Conservation (phyloP, 2,329 filamentous ascomycete species). For the Fusarium neocosmosporiellum region DNA sequence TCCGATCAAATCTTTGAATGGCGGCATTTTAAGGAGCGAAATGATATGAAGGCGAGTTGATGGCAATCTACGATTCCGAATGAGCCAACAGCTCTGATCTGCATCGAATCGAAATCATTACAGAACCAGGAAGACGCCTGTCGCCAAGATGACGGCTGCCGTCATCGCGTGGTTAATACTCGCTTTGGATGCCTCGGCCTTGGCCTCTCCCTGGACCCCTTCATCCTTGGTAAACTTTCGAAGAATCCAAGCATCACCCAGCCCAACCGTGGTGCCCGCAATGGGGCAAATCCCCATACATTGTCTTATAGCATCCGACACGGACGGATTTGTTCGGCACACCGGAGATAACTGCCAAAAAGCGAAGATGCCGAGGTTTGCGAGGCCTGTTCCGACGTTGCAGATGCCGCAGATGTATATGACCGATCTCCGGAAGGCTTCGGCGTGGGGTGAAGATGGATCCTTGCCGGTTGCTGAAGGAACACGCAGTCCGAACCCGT, state of each 20-base stretch:
- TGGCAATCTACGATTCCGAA: neutral
- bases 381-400: conserved; percentile 15
- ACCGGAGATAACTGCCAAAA: conserved; percentile 30
- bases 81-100: neutral
- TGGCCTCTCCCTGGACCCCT: conserved; percentile 2
- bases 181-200: conserved; percentile 10
- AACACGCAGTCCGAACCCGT: conserved; percentile 10
- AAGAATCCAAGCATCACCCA: conserved; percentile 28
- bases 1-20: neutral
- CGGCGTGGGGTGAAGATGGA: neutral
- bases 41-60: neutral
- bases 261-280: conserved; percentile 14
- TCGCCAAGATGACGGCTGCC: conserved; percentile 15
- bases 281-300: conserved; percentile 30
- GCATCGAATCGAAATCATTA: neutral
- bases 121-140: conserved; percentile 24
- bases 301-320: neutral
- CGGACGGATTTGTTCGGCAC: conserved; percentile 12
- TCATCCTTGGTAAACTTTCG: conserved; percentile 23
- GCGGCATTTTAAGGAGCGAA: neutral
- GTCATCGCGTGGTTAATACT: conserved; percentile 23
- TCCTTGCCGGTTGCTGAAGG: neutral
- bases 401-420: conserved; percentile 23
- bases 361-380: conserved; percentile 21
- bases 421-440: conserved; percentile 21